These are phyloP conservation scores for Moniliophthora roreri DNA, from an alignment of 1,284 basidiomycete genomes.

Conservation along the genomic window DNA sequence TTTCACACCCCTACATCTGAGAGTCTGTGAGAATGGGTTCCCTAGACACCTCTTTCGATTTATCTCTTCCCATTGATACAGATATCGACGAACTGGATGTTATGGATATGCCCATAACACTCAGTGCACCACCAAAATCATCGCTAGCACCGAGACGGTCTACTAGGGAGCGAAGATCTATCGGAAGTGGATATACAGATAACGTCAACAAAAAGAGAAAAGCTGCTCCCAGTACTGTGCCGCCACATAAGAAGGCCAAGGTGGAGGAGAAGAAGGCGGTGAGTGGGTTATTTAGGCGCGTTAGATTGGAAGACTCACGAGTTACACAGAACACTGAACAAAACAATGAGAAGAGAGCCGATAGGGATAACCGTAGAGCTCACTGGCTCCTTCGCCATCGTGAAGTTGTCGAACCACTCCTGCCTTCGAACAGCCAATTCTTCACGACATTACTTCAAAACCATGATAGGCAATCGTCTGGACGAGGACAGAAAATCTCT, in stretches of 20 bases:
- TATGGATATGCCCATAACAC: not conserved
- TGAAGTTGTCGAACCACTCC: too few relatives aligned
- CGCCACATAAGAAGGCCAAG: conserved; percentile 31
- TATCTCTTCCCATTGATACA: too few relatives aligned
- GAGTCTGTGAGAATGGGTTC: too few relatives aligned
- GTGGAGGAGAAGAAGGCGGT: conserved; percentile 39
- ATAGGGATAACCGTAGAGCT: conserved; percentile 35
- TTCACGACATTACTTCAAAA: conserved; percentile 30
- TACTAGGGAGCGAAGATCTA: not conserved
- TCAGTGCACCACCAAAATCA: not conserved
- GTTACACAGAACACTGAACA: conserved; percentile 32
- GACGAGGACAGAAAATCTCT: conserved; percentile 21
- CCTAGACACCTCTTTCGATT: too few relatives aligned
- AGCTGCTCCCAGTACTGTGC: not conserved
- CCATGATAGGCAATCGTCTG: conserved; percentile 20
- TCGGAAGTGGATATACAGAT: not conserved
- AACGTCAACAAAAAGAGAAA: too few relatives aligned
- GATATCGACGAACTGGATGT: conserved; percentile 1
- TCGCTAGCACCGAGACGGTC: not conserved
- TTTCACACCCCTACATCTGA: too few relatives aligned
- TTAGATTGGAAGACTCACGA: not conserved
- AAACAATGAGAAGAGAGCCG: conserved; percentile 30
- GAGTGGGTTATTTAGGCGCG: conserved; percentile 11
- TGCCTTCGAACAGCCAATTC: conserved; percentile 41
- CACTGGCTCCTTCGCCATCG: conserved; percentile 40